A percentile compares a stretch with the other conserved stretches of the same genome.
phyloP scores from a whole-genome alignment of 139 green algal species.

The Picochlorum sp. region DNA sequence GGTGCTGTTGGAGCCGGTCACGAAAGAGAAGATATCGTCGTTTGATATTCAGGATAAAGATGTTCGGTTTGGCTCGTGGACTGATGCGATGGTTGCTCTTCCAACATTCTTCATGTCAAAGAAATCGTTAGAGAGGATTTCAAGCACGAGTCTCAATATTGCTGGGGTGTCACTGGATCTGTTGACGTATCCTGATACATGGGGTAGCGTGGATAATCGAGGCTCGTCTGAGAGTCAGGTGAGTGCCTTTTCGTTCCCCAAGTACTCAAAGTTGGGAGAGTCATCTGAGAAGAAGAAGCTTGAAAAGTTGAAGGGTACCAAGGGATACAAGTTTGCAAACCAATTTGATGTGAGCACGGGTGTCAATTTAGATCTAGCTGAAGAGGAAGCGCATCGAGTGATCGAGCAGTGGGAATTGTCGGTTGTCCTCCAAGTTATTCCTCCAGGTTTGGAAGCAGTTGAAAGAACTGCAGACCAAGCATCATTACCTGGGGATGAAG shows the following conservation, averaged over 20 bases:
- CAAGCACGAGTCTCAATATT: not conserved
- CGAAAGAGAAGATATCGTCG: not conserved
- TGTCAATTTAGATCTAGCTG: not conserved
- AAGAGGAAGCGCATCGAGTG: constrained; percentile 22
- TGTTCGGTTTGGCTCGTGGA: too few relatives aligned
- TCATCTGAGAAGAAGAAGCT: not conserved
- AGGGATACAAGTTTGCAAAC: not conserved
- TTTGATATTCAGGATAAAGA: too few relatives aligned
- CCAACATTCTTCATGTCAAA: too few relatives aligned
- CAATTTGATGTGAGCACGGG: not conserved
- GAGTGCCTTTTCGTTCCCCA: not conserved
- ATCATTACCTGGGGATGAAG: too few relatives aligned
- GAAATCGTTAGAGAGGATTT: not conserved
- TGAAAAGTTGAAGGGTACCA: not conserved
- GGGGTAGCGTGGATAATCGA: not conserved
- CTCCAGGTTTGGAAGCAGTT: constrained; percentile 12
- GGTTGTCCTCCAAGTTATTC: constrained; percentile 23
- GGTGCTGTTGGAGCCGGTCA: constrained; percentile 21
- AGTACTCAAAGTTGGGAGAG: not conserved
- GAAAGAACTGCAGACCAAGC: not conserved
- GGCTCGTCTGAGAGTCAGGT: not conserved
- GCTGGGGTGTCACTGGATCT: not conserved
- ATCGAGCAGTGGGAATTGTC: constrained; percentile 39
- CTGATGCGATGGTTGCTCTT: too few relatives aligned
- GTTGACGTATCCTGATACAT: not conserved